Conservation (phyloP, 768 basidiomycete species). For the Dacryopinax primogenitus region DNA sequence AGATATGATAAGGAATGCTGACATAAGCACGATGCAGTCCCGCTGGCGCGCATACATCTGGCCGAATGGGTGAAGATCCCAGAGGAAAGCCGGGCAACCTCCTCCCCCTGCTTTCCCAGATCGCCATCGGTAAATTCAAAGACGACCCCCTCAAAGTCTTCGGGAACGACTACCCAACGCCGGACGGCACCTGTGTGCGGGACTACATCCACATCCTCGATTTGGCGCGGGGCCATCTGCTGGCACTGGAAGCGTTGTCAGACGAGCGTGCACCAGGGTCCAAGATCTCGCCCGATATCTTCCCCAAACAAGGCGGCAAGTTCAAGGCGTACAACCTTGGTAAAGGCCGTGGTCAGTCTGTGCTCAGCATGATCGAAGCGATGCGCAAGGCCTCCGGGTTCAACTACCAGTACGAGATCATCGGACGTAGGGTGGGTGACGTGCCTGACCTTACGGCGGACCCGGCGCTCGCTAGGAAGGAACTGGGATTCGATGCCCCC, state of each 20-base stretch:
- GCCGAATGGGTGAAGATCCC: constrained; percentile 93
- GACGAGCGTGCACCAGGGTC: constrained; percentile 12
- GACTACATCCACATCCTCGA: constrained; percentile 92
- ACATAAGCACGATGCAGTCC: constrained; percentile 41
- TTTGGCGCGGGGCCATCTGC: constrained; percentile 83
- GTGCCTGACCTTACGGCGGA: constrained; percentile 95
- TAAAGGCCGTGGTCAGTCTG: constrained; percentile 81
- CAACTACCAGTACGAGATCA: constrained; percentile 76
- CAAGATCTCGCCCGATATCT: constrained; percentile 32
- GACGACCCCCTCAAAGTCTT: constrained; percentile 59
- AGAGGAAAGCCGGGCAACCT: constrained; percentile 88
- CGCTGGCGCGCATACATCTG: constrained; percentile 95
- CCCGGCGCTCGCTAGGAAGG: constrained; percentile 77
- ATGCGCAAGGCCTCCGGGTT: constrained; percentile 87
- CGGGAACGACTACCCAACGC: constrained; percentile 93
- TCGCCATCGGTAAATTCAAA: constrained; percentile 79
- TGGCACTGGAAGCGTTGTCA: constrained; percentile 78
- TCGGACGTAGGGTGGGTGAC: constrained; percentile 83
- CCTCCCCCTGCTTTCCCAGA: constrained; percentile 82
- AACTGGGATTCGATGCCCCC: constrained; percentile 81
- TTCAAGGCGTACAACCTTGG: constrained; percentile 97
- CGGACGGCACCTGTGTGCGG: constrained; percentile 96
- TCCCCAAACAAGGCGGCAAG: constrained; percentile 42
- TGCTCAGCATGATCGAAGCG: constrained; percentile 85
- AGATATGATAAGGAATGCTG: neutral